Evolutionary conservation across 768 basidiomycete species (phyloP).

Genomic region (Serendipita sp.): DNA sequence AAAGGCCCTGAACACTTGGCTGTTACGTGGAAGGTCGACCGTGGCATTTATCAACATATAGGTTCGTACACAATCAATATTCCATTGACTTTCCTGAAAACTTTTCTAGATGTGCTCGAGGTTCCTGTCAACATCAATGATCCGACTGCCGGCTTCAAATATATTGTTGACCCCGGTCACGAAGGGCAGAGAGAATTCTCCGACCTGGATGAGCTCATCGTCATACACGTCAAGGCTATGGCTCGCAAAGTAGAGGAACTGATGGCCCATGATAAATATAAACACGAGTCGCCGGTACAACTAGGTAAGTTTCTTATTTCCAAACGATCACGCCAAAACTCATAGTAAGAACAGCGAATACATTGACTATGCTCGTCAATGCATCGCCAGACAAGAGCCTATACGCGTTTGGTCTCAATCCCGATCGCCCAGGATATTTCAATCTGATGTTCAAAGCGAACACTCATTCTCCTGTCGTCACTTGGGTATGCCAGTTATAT

Average conservation of each 20-base stretch:
- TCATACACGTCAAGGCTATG: slow-evolving; percentile 92
- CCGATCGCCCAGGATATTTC: slow-evolving; percentile 83
- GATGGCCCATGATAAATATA: slow-evolving; percentile 91
- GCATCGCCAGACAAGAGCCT: slow-evolving; percentile 90
- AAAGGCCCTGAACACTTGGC: slow-evolving; percentile 87
- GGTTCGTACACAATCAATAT: slow-evolving; percentile 33
- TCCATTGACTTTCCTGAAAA: neutral
- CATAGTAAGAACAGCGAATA: neutral
- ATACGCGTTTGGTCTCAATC: slow-evolving; percentile 88
- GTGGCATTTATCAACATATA: slow-evolving; percentile 90
- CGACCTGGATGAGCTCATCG: slow-evolving; percentile 92
- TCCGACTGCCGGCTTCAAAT: slow-evolving; percentile 43
- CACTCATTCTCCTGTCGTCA: slow-evolving; percentile 75
- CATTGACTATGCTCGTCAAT: slow-evolving; percentile 39
- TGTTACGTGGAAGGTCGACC: slow-evolving; percentile 98
- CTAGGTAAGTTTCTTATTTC: slow-evolving; percentile 48
- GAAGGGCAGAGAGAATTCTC: slow-evolving; percentile 52
- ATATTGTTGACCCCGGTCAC: slow-evolving; percentile 40
- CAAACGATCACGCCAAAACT: neutral
- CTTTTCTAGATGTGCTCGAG: slow-evolving; percentile 55
- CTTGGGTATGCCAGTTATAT: slow-evolving; percentile 49
- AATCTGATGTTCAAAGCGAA: slow-evolving; percentile 86
- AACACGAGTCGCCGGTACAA: slow-evolving; percentile 71
- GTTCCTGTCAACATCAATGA: slow-evolving; percentile 59
- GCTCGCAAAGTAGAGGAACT: slow-evolving; percentile 85